Evolutionary conservation across 2,329 filamentous ascomycete genomes (phyloP).

Genomic region (Neonectria hederae): DNA sequence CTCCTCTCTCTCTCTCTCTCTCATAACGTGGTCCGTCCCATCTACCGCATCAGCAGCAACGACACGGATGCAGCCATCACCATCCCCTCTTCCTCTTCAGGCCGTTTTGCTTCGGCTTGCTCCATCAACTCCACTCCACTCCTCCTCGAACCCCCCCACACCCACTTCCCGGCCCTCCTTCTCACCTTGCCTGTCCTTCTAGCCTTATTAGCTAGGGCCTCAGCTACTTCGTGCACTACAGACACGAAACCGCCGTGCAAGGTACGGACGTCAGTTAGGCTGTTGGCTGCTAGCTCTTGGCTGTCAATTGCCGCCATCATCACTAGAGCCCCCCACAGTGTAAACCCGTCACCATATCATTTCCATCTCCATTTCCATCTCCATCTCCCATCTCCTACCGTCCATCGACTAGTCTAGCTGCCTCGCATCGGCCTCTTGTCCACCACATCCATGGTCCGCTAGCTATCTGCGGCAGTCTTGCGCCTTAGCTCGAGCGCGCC

Average conservation of each 20-base stretch:
- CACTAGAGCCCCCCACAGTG: constrained; percentile 17
- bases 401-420: constrained; percentile 5
- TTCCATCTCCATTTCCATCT: constrained; percentile 1
- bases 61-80: not conserved
- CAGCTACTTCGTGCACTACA: not conserved
- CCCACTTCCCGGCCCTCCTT: constrained; percentile 13
- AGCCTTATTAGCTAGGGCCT: constrained; percentile 6
- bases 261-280: constrained; percentile 5
- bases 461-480: constrained; percentile 15
- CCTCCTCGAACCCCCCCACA: constrained; percentile 5
- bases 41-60: not conserved
- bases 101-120: not conserved
- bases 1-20: not conserved
- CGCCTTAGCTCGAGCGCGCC: constrained; percentile 4
- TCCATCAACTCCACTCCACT: constrained; percentile 15
- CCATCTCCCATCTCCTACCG: constrained; percentile 5
- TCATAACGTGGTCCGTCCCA: not conserved
- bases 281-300: not conserved
- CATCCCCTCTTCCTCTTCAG: not conserved
- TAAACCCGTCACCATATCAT: constrained; percentile 2
- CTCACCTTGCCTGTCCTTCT: constrained; percentile 1
- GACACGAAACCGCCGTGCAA: not conserved
- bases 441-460: constrained; percentile 7
- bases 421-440: constrained; percentile 11
- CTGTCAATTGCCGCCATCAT: constrained; percentile 17